Conservation (phyloP, 129 eudicot species). For the Dittrichia graveolens region DNA sequence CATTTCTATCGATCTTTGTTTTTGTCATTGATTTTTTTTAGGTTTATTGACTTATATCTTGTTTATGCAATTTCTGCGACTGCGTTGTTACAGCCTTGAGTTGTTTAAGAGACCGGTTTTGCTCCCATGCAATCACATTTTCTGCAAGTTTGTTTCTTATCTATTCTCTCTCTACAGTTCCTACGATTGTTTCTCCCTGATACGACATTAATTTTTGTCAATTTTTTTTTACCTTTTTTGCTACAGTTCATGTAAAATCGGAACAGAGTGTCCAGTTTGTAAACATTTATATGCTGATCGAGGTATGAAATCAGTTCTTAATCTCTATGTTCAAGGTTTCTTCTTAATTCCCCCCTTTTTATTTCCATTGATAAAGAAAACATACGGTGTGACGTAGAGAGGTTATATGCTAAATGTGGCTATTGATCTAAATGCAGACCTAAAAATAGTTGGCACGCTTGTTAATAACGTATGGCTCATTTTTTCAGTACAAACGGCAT, state of each 20-base stretch:
- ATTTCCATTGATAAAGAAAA: no score
- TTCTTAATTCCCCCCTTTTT: no score
- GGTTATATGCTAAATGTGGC: no score
- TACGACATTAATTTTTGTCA: not conserved
- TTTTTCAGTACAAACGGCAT: no score
- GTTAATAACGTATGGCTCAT: no score
- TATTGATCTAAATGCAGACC: no score
- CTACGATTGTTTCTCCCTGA: not conserved
- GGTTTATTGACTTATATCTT: not conserved
- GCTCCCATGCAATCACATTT: slow-evolving; percentile 84
- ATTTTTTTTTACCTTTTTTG: not conserved
- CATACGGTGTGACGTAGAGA: no score
- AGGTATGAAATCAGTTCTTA: slow-evolving; percentile 42
- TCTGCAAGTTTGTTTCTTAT: slow-evolving; percentile 67
- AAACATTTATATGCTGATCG: slow-evolving; percentile 43
- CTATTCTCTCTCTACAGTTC: not conserved
- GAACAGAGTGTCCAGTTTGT: slow-evolving; percentile 64
- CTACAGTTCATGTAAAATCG: slow-evolving; percentile 47
- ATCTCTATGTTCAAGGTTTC: not conserved
- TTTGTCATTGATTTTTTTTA: not conserved
- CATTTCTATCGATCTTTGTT: not conserved
- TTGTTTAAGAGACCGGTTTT: slow-evolving; percentile 62
- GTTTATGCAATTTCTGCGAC: not conserved
- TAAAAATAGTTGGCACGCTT: no score
- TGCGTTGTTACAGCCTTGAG: slow-evolving; percentile 47